A percentile compares a stretch with the other conserved stretches of the same genome.
Conservation (phyloP, 2,329 filamentous ascomycete species). For the Teratosphaeria epicoccoides region DNA sequence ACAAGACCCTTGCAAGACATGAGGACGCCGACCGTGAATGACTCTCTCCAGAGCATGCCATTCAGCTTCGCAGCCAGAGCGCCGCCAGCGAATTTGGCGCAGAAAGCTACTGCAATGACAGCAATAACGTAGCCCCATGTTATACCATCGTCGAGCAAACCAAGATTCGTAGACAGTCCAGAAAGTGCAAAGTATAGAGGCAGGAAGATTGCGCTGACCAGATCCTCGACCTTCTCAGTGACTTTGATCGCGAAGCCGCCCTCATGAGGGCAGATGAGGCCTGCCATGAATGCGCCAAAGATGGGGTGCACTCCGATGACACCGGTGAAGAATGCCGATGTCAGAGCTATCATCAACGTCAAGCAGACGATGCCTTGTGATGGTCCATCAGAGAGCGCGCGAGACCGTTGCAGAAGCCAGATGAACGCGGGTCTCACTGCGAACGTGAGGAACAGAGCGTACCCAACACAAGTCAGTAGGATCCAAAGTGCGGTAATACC, state of each 20-base stretch:
- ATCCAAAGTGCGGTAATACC: constrained; percentile 80
- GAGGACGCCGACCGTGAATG: constrained; percentile 71
- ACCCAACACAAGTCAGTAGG: constrained; percentile 63
- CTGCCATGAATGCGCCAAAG: constrained; percentile 84
- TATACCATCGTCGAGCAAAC: constrained; percentile 67
- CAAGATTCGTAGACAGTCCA: constrained; percentile 77
- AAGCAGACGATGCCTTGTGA: constrained; percentile 74
- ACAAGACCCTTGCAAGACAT: constrained; percentile 98
- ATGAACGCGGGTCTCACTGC: constrained; percentile 63
- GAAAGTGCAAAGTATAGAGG: constrained; percentile 92
- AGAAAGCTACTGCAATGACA: constrained; percentile 70
- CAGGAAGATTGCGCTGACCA: constrained; percentile 71
- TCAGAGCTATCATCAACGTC: constrained; percentile 67
- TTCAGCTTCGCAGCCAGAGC: constrained; percentile 64
- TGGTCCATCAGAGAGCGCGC: constrained; percentile 76
- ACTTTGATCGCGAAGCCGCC: constrained; percentile 83
- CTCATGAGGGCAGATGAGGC: constrained; percentile 81
- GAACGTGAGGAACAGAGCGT: constrained; percentile 63
- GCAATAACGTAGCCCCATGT: constrained; percentile 86
- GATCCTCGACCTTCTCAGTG: constrained; percentile 88
- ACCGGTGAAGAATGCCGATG: constrained; percentile 75
- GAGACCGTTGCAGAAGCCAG: constrained; percentile 61
- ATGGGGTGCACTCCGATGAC: constrained; percentile 91
- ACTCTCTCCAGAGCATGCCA: constrained; percentile 82
- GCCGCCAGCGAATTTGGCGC: constrained; percentile 75